Evolutionary conservation across 1,284 basidiomycete species (phyloP), one percentile per base, ranked within the genome.

Genomic region (Leccinum ponderosum): DNA sequence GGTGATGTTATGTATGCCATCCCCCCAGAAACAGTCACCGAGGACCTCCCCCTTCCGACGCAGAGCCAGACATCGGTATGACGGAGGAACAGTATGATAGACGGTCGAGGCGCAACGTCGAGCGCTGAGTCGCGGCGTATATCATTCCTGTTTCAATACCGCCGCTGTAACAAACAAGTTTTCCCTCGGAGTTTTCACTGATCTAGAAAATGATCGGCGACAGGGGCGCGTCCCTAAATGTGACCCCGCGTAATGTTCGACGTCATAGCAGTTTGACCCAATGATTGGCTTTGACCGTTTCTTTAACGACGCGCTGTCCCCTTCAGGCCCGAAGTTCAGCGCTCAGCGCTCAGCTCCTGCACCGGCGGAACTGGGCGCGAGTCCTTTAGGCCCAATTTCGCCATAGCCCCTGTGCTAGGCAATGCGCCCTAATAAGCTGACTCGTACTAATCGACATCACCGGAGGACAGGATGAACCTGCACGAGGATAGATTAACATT

Each of bases 101-200:
- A 11, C 70, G 68, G 31, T 84, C 86, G 9, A 86, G 78, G 73
- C 75, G 76, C 66, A 90, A 91, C 64, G 85, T 93, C 11, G 80
- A 86, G 66, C 79, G 78, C 53, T 93, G 90, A 90, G 81, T 93
- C 1, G 83, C 84, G 5, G 84, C 85, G 2, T 90, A 92, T 68
- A 84, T 93, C 62, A 82, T 93, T 61, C 86, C 89, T 8, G 90
- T 91, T 68, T 9, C 29, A 29, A 29, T 29, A 31, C 31, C 11
- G 31, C 31, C 31, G 31, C 31, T 33, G 31, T 33, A 33, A 33
- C 31, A 33, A 33, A 33, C 31, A 33, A 37, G 14, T 15, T 39
- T 39, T 39, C 7, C 37, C 37, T 39, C 37, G 37, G 37, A 39
- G 37, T n/a, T 39, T 39, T 15, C 37, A n/a, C 8, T 8, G 31